Evolutionary conservation across 768 basidiomycete species (phyloP).

Genomic region (Dentipellis sp.): DNA sequence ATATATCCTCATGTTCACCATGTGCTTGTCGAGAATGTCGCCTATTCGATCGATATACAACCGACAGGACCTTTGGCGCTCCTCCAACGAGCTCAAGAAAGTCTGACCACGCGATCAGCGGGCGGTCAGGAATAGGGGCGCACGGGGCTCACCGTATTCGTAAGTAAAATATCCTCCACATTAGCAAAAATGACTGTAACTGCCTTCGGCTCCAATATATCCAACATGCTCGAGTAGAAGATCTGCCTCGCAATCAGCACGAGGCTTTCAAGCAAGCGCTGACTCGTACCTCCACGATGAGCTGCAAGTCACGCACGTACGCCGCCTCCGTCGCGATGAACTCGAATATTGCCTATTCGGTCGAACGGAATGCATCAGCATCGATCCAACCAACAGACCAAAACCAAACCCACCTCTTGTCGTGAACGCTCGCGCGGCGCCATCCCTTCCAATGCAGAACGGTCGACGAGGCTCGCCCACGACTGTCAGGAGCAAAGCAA

Average conservation of each 20-base stretch:
- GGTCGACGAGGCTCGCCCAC: slow-evolving; percentile 90
- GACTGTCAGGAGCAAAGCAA: slow-evolving; percentile 36
- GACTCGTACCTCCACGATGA: slow-evolving; percentile 72
- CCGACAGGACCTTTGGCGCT: slow-evolving; percentile 85
- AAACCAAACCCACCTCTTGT: slow-evolving; percentile 56
- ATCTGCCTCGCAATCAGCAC: slow-evolving; percentile 32
- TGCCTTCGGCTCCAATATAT: slow-evolving; percentile 65
- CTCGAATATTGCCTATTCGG: slow-evolving; percentile 77
- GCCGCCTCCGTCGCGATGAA: slow-evolving; percentile 84
- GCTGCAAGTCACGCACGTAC: slow-evolving; percentile 86
- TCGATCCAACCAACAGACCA: not conserved
- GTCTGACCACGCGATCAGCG: slow-evolving; percentile 32
- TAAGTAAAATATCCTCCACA: slow-evolving; percentile 84
- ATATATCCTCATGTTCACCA: slow-evolving; percentile 74
- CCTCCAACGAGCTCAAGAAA: slow-evolving; percentile 83
- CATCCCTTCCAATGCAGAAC: slow-evolving; percentile 72
- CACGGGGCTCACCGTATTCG: slow-evolving; percentile 58
- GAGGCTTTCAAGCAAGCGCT: not conserved
- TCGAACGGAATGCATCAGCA: not conserved
- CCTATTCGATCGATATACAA: slow-evolving; percentile 86
- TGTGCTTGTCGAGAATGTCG: slow-evolving; percentile 69
- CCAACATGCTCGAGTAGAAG: slow-evolving; percentile 77
- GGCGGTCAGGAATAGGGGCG: not conserved
- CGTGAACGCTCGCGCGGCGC: slow-evolving; percentile 71
- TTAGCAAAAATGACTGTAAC: slow-evolving; percentile 85